phyloP scores from a whole-genome alignment of 345 rosid species.

The Pseudoturritis turrita region DNA sequence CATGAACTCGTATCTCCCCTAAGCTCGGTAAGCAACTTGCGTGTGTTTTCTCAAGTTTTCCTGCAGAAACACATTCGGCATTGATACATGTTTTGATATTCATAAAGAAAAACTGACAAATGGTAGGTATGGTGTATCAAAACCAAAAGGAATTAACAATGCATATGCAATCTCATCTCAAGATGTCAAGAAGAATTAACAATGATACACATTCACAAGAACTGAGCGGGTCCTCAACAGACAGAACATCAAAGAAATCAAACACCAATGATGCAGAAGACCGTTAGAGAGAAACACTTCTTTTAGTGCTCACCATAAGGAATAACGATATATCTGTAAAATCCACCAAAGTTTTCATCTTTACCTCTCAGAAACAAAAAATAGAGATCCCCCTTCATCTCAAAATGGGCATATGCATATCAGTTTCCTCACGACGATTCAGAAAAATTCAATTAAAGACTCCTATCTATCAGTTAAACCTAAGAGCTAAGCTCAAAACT shows the following conservation, averaged over 20 bases:
- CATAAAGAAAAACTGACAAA: background rate
- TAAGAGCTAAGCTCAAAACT: conserved; percentile 3
- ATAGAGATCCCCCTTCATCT: background rate
- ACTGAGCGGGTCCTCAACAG: background rate
- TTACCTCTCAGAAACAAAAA: background rate
- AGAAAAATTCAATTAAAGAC: background rate
- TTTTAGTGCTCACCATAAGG: background rate
- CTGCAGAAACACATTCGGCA: conserved; percentile 31
- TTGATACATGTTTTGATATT: background rate
- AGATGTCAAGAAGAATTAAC: background rate
- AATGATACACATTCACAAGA: background rate
- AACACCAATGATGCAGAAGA: background rate
- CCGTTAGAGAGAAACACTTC: background rate
- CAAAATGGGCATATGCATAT: background rate
- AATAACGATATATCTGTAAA: background rate
- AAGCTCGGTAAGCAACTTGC: conserved; percentile 28
- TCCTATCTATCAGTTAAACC: background rate
- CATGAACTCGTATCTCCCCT: conserved; percentile 41
- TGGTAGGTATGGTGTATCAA: background rate
- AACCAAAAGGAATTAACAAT: background rate
- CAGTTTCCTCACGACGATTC: too few species aligned
- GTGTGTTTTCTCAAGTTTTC: conserved; percentile 49
- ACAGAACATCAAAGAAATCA: background rate
- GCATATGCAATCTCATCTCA: background rate
- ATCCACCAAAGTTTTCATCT: conserved; percentile 4